Percentiles rank a stretch among this genome's conserved stretches.
Evolutionary conservation across 2,329 filamentous ascomycete species (phyloP).

Genomic region (Elsinoe necatrix): DNA sequence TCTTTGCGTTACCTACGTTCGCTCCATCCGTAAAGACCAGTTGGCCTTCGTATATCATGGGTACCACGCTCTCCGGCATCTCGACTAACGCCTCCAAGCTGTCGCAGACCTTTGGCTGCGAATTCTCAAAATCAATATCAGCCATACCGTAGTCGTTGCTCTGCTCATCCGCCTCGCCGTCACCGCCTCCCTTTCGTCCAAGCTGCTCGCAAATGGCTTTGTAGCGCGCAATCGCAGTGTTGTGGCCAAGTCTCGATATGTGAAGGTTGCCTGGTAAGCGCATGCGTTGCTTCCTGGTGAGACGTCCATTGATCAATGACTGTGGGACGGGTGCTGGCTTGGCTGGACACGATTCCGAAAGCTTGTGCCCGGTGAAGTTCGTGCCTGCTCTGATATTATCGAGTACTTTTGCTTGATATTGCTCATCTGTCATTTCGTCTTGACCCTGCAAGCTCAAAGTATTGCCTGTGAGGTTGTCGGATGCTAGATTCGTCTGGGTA

Average conservation of each 20-base stretch:
- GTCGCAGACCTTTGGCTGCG: slow-evolving; percentile 17
- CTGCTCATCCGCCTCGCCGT: slow-evolving; percentile 9
- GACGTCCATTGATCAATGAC: slow-evolving; percentile 42
- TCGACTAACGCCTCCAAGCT: slow-evolving; percentile 22
- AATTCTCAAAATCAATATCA: slow-evolving; percentile 20
- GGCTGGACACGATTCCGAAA: background rate
- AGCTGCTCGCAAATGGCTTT: background rate
- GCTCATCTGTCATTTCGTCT: background rate
- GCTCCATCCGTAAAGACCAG: slow-evolving; percentile 20
- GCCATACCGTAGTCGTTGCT: slow-evolving; percentile 14
- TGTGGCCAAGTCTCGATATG: slow-evolving; percentile 14
- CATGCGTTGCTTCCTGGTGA: slow-evolving; percentile 28
- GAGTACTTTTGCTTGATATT: background rate
- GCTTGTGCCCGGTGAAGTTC: background rate
- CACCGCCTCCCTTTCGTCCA: background rate
- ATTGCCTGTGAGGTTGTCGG: background rate
- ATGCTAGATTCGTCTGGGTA: background rate
- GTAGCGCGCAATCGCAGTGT: slow-evolving; percentile 4
- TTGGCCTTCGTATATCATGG: slow-evolving; percentile 21
- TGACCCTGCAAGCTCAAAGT: background rate
- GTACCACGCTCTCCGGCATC: slow-evolving; percentile 19
- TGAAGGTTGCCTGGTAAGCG: slow-evolving; percentile 21
- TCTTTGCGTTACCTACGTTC: slow-evolving; percentile 9
- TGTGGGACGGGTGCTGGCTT: slow-evolving; percentile 27
- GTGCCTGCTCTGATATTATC: background rate